Base-by-base conservation (phyloP, 768 basidiomycete species). In the Lactarius sanguifluus region DNA sequence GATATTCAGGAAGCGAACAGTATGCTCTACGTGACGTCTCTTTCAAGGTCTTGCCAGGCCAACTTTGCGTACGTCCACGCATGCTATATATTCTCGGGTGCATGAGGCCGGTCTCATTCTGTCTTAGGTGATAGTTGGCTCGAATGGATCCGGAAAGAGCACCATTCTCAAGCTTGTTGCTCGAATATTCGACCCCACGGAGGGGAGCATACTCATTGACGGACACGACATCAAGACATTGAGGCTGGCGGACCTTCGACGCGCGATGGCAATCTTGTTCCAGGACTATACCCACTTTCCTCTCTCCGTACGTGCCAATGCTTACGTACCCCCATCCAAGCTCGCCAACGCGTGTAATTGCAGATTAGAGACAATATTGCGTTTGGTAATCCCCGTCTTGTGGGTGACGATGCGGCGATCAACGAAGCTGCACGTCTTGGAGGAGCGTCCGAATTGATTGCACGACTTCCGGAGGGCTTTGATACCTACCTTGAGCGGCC, bases 221-320 rank as follows among this genome's bases (percentile, higher is more conserved):
- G 85, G 80, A 23, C 72, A 79, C 56, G 85, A 90, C 69, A 88
- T 92, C 68, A 81, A 80, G 52, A 82, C 81, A 0, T 75, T 90
- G 23, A 83, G 80, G 60, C 80, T 92, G 8, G 79, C 77, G 6
- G 87, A 91, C 73, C 77, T 92, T 16, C 79, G 91, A n/a, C 82
- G 83, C 13, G 81, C 85, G 2, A 85, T 85, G 41, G 86, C 87
- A 3, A 88, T 87, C n/a, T 81, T 93, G 34, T 92, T 92, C 76
- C 91, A 93, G 72, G 91, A 93, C 73, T 92, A 90, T 71, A 90
- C 88, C 0, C 81, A 86, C 70, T 92, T 92, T 71, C 91, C 91
- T 0, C 79, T 93, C 56, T 88, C 90, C 23, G 90, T 90, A 67
- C 57, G 88, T 56, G 38, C 25, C 50, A n/a, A 52, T 25, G 23